Percentiles rank a stretch among this genome's conserved stretches.
Conservation (phyloP, 768 basidiomycete genomes). For the Nevesoporus exiguus region DNA sequence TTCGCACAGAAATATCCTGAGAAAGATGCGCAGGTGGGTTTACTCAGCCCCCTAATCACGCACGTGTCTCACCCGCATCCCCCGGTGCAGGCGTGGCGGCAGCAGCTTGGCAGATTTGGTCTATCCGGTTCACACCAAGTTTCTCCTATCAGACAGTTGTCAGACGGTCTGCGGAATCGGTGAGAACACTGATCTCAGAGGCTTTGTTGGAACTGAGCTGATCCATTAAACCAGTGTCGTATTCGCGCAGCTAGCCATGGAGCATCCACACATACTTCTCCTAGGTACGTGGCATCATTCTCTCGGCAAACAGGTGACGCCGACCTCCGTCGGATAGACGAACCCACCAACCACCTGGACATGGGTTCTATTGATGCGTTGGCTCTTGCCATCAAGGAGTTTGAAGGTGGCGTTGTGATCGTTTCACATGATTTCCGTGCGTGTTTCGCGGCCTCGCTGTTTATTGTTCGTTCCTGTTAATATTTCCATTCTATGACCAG, state of each 20-base stretch:
- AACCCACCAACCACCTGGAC: conserved; percentile 96
- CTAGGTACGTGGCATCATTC: conserved; percentile 49
- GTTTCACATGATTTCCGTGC: conserved; percentile 99
- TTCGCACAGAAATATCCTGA: conserved; percentile 88
- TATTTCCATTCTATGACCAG: conserved; percentile 35
- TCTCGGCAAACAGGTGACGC: conserved; percentile 8
- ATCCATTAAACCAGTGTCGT: conserved; percentile 62
- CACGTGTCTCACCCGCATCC: conserved; percentile 9
- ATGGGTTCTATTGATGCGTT: conserved; percentile 98
- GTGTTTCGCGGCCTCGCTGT: conserved; percentile 30
- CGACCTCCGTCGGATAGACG: conserved; percentile 47
- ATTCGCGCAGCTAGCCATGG: conserved; percentile 95
- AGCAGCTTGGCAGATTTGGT: conserved; percentile 94
- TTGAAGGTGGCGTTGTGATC: conserved; percentile 97
- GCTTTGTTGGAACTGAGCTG: conserved; percentile 6
- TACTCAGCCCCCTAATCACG: conserved; percentile 4
- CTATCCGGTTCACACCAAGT: conserved; percentile 93
- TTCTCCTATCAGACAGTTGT: conserved; percentile 88
- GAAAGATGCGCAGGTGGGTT: conserved; percentile 70
- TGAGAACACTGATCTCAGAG: conserved; percentile 32
- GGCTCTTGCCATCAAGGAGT: conserved; percentile 92
- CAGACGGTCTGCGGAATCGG: conserved; percentile 96
- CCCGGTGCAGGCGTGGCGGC: conserved; percentile 77
- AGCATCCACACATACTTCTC: conserved; percentile 92
- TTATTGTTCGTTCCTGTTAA: conserved; percentile 7